A percentile compares a stretch with the other conserved stretches of the same genome.
Evolutionary conservation across 1,139 yeast species (phyloP).

Genomic region (Yarrowia galli): DNA sequence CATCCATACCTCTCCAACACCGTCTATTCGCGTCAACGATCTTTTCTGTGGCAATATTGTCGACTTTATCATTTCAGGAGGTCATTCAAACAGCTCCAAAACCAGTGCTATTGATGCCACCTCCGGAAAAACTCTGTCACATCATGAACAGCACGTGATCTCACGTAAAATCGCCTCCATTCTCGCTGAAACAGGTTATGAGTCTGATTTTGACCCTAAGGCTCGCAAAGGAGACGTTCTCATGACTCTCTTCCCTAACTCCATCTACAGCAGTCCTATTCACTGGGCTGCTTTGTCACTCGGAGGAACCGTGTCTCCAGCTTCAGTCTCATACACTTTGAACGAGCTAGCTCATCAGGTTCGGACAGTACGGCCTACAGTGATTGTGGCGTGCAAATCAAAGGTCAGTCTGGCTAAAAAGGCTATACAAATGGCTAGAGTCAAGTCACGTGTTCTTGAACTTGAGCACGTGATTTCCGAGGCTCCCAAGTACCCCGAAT

Average conservation of each 20-base stretch:
- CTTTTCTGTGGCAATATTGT: constrained; percentile 45
- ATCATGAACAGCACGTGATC: constrained; percentile 42
- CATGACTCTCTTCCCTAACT: constrained; percentile 48
- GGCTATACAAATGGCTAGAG: constrained; percentile 45
- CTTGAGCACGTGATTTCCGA: neutral
- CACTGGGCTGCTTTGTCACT: constrained; percentile 49
- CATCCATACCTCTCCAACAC: constrained; percentile 21
- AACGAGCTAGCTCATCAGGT: constrained; percentile 52
- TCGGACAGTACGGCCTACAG: constrained; percentile 46
- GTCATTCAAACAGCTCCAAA: constrained; percentile 40
- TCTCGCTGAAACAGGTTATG: constrained; percentile 43
- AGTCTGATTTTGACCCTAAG: constrained; percentile 40
- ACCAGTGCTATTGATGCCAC: constrained; percentile 45
- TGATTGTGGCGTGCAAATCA: constrained; percentile 46
- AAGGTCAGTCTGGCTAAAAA: constrained; percentile 44
- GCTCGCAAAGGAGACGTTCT: constrained; percentile 48
- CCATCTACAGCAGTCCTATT: constrained; percentile 47
- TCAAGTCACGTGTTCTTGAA: neutral
- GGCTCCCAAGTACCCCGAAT: neutral
- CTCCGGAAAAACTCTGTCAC: constrained; percentile 45
- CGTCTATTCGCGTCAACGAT: constrained; percentile 21
- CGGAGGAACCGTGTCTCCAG: constrained; percentile 52
- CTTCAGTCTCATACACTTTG: constrained; percentile 50
- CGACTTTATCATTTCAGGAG: constrained; percentile 42
- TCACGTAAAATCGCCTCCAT: constrained; percentile 45